These are phyloP conservation scores for Pontederia crassipes DNA, from an alignment of 176 grass and related monocot species.

Conservation along the genomic window DNA sequence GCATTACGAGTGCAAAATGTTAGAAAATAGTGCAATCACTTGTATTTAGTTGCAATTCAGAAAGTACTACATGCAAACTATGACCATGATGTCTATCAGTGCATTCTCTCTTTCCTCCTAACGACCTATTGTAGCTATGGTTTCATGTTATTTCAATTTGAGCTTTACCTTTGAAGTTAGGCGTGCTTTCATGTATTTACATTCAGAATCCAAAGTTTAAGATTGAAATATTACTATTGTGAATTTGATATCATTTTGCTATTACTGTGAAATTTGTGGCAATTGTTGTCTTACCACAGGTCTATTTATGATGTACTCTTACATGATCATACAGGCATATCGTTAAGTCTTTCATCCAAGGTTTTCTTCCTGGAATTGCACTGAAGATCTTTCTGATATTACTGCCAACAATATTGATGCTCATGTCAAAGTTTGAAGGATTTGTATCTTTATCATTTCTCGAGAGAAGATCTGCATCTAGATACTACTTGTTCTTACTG, in stretches of 20 bases:
- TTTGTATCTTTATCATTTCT: slow-evolving; percentile 60
- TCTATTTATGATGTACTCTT: background rate
- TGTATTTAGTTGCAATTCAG: too few relatives aligned
- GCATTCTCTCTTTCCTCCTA: too few relatives aligned
- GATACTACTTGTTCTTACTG: slow-evolving; percentile 88
- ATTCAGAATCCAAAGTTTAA: too few relatives aligned
- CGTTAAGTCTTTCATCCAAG: slow-evolving; percentile 97
- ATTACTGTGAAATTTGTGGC: slow-evolving; percentile 12
- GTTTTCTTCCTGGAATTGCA: slow-evolving; percentile 93
- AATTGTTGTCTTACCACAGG: background rate
- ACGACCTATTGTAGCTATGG: too few relatives aligned
- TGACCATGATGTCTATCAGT: too few relatives aligned
- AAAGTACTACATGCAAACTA: too few relatives aligned
- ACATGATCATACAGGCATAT: slow-evolving; percentile 11
- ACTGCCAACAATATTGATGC: slow-evolving; percentile 93
- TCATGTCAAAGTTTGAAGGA: slow-evolving; percentile 97
- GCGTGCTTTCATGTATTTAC: too few relatives aligned
- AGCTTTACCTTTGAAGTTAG: too few relatives aligned
- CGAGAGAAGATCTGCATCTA: slow-evolving; percentile 83
- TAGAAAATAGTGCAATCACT: too few relatives aligned
- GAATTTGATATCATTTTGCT: slow-evolving; percentile 20
- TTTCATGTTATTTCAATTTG: too few relatives aligned
- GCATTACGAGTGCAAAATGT: too few relatives aligned
- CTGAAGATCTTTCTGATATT: slow-evolving; percentile 96
- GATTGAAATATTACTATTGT: too few relatives aligned